Percentiles rank a stretch among this genome's conserved stretches.
Conservation (phyloP, 768 basidiomycete species). For the Termitomyces sp. region DNA sequence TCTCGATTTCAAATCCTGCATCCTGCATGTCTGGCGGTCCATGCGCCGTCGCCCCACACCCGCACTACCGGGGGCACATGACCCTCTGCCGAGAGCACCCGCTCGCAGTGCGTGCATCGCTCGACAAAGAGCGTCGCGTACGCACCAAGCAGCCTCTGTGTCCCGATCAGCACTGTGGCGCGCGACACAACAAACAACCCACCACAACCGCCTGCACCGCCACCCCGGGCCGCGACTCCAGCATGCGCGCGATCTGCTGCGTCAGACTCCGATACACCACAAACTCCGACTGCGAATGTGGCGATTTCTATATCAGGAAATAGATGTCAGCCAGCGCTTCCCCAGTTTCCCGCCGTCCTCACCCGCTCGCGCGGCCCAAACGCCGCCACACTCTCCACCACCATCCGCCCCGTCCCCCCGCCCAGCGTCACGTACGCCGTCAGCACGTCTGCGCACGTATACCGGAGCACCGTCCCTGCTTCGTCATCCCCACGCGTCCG, state of each 20-base stretch:
- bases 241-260: slow-evolving; percentile 62
- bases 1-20: slow-evolving; percentile 16
- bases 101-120: slow-evolving; percentile 57
- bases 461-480: slow-evolving; percentile 47
- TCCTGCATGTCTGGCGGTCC: slow-evolving; percentile 53
- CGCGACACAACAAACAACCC: slow-evolving; percentile 1
- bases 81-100: slow-evolving; percentile 67
- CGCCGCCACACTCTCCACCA: slow-evolving; percentile 61
- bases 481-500: slow-evolving; percentile 27
- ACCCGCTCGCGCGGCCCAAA: slow-evolving; percentile 78
- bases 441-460: slow-evolving; percentile 64
- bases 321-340: slow-evolving; percentile 1
- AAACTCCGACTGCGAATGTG: slow-evolving; percentile 70
- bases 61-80: slow-evolving; percentile 74
- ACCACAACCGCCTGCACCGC: slow-evolving; percentile 57
- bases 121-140: slow-evolving; percentile 65
- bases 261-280: slow-evolving; percentile 62
- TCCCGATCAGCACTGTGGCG: not conserved
- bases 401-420: slow-evolving; percentile 32
- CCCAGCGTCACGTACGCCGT: slow-evolving; percentile 61
- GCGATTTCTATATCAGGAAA: slow-evolving; percentile 47
- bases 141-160: slow-evolving; percentile 48
- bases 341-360: slow-evolving; percentile 11
- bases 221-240: slow-evolving; percentile 53
- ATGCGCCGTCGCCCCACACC: slow-evolving; percentile 44